Percentiles rank a stretch among this genome's conserved stretches.
Conservation (phyloP, 768 basidiomycete genomes). For the Termitomyces sp. region DNA sequence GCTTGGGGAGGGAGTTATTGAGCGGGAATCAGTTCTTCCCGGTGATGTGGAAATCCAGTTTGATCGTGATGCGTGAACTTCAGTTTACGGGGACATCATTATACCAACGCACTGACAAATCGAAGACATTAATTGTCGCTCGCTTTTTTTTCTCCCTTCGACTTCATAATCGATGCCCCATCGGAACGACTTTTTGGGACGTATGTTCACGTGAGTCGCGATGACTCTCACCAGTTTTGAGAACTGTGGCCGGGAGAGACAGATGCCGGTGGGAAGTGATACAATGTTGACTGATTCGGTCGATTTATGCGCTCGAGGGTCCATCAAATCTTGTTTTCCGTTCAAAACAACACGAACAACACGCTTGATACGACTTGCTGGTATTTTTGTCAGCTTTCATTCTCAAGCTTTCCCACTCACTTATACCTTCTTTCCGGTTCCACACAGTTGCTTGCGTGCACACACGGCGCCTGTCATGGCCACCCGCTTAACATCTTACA, state of each 20-base stretch:
- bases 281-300: background rate
- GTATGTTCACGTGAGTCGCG: background rate
- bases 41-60: conserved; percentile 38
- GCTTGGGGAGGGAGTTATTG: conserved; percentile 34
- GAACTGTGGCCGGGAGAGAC: background rate
- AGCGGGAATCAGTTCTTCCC: conserved; percentile 38
- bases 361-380: conserved; percentile 13
- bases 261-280: conserved; percentile 1
- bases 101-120: background rate
- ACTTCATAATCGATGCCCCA: background rate
- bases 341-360: conserved; percentile 10
- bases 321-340: background rate
- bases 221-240: background rate
- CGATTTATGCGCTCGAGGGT: background rate
- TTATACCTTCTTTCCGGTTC: conserved; percentile 1
- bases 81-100: background rate
- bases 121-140: background rate
- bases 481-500: background rate
- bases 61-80: conserved; percentile 14
- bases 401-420: conserved; percentile 2
- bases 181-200: background rate
- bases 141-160: background rate
- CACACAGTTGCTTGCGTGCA: background rate
- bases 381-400: conserved; percentile 9
- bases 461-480: conserved; percentile 1